A percentile compares a stretch with the other conserved stretches of the same genome.
Conservation (phyloP, 129 eudicot genomes). For the Lactuca sativa region DNA sequence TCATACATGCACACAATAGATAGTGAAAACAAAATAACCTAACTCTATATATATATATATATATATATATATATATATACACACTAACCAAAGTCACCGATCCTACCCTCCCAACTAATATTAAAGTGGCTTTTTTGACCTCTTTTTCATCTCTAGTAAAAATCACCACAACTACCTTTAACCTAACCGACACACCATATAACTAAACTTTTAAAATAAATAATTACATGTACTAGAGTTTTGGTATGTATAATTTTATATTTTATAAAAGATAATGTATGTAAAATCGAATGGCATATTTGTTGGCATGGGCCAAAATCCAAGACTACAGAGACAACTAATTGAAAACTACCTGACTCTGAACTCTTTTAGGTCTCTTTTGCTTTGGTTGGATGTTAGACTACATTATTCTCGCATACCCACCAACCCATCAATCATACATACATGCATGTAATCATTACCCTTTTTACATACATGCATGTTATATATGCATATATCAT, state of each 20-base stretch:
- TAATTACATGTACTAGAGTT: background rate
- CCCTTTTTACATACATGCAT: background rate
- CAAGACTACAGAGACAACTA: constrained; percentile 22
- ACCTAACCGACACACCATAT: background rate
- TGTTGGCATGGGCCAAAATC: constrained; percentile 21
- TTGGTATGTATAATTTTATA: background rate
- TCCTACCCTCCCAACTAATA: background rate
- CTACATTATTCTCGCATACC: constrained; percentile 25
- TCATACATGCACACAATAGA: too few species aligned
- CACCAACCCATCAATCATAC: background rate
- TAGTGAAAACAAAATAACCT: too few species aligned
- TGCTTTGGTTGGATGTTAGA: constrained; percentile 31
- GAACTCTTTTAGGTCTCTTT: constrained; percentile 16
- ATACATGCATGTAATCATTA: background rate
- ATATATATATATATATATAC: background rate
- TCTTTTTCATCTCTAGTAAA: background rate
- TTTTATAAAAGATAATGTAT: background rate
- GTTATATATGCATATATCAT: background rate
- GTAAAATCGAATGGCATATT: background rate
- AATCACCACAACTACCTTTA: too few species aligned
- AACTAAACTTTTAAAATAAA: background rate
- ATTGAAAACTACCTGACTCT: constrained; percentile 36
- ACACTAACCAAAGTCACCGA: background rate
- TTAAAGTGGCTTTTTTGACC: background rate
- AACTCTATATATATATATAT: too few species aligned